These are phyloP conservation scores for Fallopia convolvulus DNA, from an alignment of 148 eudicot genomes.

Conservation along the genomic window DNA sequence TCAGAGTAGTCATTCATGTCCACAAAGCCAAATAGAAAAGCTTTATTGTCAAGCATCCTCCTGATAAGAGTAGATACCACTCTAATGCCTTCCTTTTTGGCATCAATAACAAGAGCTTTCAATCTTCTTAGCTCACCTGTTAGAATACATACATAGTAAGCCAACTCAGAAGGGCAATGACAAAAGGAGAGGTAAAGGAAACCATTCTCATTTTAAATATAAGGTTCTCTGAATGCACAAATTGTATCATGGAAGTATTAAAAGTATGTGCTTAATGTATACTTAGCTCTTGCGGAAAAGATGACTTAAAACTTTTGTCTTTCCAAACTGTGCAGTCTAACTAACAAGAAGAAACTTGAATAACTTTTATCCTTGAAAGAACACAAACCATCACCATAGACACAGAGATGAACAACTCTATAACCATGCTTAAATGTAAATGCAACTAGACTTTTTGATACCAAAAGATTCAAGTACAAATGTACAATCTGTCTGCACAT, in stretches of 20 bases:
- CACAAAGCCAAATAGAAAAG: slow-evolving; percentile 61
- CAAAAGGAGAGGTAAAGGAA: background rate
- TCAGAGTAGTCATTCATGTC: slow-evolving; percentile 54
- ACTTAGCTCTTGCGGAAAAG: background rate
- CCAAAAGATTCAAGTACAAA: background rate
- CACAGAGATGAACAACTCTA: background rate
- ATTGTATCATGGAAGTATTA: background rate
- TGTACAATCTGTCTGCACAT: background rate
- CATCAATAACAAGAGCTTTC: slow-evolving; percentile 44
- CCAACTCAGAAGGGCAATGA: background rate
- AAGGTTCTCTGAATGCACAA: background rate
- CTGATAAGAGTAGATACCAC: slow-evolving; percentile 47
- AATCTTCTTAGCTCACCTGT: slow-evolving; percentile 59
- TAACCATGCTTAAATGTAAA: background rate
- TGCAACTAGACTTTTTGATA: background rate
- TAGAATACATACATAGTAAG: slow-evolving; percentile 1
- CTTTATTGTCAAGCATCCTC: slow-evolving; percentile 58
- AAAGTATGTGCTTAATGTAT: background rate
- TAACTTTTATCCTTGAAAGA: background rate
- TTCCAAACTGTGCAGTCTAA: background rate
- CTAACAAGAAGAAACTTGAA: background rate
- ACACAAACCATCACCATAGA: background rate
- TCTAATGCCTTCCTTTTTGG: slow-evolving; percentile 40
- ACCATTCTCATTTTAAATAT: background rate
- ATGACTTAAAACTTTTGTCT: background rate